These are phyloP conservation scores for Apiotrichum brassicae DNA, from an alignment of 1,284 basidiomycete species.

Conservation along the genomic window DNA sequence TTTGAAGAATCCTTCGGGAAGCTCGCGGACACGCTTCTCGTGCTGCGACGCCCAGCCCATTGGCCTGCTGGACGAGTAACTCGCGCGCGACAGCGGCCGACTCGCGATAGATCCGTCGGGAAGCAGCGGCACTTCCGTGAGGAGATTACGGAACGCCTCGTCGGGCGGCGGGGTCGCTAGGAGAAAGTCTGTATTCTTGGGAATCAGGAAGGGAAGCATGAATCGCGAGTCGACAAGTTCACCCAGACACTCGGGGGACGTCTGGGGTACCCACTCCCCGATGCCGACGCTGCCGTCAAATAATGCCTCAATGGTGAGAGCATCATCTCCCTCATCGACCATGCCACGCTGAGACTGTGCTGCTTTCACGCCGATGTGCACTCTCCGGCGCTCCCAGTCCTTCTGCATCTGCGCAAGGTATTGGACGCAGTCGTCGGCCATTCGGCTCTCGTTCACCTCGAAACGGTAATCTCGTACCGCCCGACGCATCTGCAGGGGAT, in stretches of 20 bases:
- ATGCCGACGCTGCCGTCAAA: conserved; percentile 64
- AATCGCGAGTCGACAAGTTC: conserved; percentile 82
- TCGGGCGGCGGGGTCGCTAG: conserved; percentile 53
- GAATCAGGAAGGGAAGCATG: conserved; percentile 84
- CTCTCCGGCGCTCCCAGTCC: conserved; percentile 86
- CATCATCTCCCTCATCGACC: conserved; percentile 36
- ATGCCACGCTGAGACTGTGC: conserved; percentile 43
- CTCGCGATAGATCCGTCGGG: conserved; percentile 19
- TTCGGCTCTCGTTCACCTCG: conserved; percentile 82
- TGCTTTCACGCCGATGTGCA: conserved; percentile 72
- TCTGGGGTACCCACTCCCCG: conserved; percentile 65
- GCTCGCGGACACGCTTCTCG: conserved; percentile 8
- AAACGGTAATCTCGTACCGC: conserved; percentile 91
- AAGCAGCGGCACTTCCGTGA: conserved; percentile 23
- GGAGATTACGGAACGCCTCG: conserved; percentile 32
- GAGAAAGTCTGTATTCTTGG: conserved; percentile 67
- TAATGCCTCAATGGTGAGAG: conserved; percentile 59
- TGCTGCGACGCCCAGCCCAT: conserved; percentile 29
- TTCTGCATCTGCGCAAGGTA: conserved; percentile 89
- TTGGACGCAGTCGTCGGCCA: conserved; percentile 90
- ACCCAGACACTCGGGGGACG: conserved; percentile 70
- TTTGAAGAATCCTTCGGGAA: conserved; percentile 41
- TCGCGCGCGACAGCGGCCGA: conserved; percentile 32
- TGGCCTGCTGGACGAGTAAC: conserved; percentile 33
- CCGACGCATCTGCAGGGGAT: conserved; percentile 90